Evolutionary conservation across 768 basidiomycete species (phyloP).

Genomic region (Mycena vitilis): DNA sequence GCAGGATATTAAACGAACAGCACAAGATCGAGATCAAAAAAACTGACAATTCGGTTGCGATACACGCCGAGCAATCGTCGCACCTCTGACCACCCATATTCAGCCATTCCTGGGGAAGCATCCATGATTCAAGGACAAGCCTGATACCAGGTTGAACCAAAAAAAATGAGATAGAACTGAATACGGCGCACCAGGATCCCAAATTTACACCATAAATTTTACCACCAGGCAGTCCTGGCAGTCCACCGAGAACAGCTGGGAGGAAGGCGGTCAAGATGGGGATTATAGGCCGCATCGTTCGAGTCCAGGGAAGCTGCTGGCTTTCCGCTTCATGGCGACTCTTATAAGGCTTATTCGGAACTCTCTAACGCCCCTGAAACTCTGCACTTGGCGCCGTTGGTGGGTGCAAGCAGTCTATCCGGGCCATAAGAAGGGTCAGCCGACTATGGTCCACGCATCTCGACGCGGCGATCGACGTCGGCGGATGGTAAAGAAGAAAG

Average conservation of each 20-base stretch:
- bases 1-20: neutral
- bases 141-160: slow-evolving; percentile 45
- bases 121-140: slow-evolving; percentile 86
- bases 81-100: slow-evolving; percentile 80
- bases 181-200: slow-evolving; percentile 66
- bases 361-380: slow-evolving; percentile 18
- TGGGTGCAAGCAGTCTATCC: neutral
- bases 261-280: slow-evolving; percentile 12
- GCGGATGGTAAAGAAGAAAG: neutral
- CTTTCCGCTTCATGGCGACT: slow-evolving; percentile 13
- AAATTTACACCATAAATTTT: slow-evolving; percentile 82
- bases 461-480: neutral
- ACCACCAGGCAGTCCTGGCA: slow-evolving; percentile 42
- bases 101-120: slow-evolving; percentile 81
- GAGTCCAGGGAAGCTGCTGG: neutral
- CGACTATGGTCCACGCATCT: slow-evolving; percentile 28
- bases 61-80: slow-evolving; percentile 69
- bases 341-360: neutral
- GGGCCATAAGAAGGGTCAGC: slow-evolving; percentile 10
- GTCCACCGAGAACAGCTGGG: slow-evolving; percentile 7
- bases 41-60: slow-evolving; percentile 73
- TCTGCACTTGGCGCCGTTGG: neutral
- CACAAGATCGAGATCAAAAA: neutral
- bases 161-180: neutral
- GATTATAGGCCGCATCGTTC: slow-evolving; percentile 19